A percentile compares a stretch with the other conserved stretches of the same genome.
phyloP scores from a whole-genome alignment of 2,329 filamentous ascomycete genomes.

The Penicillium paneum region DNA sequence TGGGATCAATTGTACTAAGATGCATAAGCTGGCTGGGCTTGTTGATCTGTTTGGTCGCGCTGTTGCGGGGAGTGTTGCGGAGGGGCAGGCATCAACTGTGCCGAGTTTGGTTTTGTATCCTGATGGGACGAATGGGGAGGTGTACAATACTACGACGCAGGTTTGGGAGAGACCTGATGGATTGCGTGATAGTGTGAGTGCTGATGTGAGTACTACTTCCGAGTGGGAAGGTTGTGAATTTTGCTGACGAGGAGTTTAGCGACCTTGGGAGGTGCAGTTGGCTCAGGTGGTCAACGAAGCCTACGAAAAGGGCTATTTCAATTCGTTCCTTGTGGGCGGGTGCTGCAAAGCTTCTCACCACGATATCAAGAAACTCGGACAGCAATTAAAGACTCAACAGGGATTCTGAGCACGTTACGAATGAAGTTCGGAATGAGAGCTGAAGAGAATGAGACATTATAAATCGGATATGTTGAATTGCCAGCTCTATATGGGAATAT shows the following conservation, averaged over 20 bases:
- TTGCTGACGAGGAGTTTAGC: slow-evolving; percentile 19
- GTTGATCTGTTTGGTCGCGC: slow-evolving; percentile 21
- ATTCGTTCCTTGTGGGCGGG: slow-evolving; percentile 43
- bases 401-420: background rate
- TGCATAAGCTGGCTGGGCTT: slow-evolving; percentile 30
- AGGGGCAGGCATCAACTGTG: slow-evolving; percentile 6
- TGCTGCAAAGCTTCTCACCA: slow-evolving; percentile 47
- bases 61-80: slow-evolving; percentile 6
- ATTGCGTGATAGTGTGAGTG: slow-evolving; percentile 20
- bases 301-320: slow-evolving; percentile 27
- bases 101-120: slow-evolving; percentile 64
- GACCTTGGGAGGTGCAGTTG: slow-evolving; percentile 39
- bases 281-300: slow-evolving; percentile 33
- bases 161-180: slow-evolving; percentile 49
- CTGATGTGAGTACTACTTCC: background rate
- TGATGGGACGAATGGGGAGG: slow-evolving; percentile 65
- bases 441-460: background rate
- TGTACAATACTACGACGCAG: slow-evolving; percentile 63
- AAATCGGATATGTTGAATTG: slow-evolving; percentile 15
- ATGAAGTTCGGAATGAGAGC: background rate
- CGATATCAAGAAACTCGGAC: slow-evolving; percentile 33
- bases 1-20: slow-evolving; percentile 63
- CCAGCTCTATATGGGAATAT: slow-evolving; percentile 18
- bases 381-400: slow-evolving; percentile 15
- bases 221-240: background rate